Percentiles rank a stretch among this genome's conserved stretches.
These are phyloP conservation scores for Corchorus olitorius DNA, from an alignment of 345 rosid genomes.

Conservation along the genomic window DNA sequence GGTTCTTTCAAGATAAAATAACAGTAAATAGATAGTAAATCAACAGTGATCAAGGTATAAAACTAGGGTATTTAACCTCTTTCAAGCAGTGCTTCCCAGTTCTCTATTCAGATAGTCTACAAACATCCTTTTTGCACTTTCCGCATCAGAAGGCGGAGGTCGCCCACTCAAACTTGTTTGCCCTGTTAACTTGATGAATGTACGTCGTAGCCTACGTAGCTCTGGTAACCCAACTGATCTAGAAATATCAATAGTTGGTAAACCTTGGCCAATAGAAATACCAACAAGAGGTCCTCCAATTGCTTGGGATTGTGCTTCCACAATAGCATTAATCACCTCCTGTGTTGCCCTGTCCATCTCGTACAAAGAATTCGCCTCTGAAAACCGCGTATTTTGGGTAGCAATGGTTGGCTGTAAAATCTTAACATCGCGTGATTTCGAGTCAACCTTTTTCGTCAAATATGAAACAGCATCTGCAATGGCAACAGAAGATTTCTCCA, in stretches of 20 bases:
- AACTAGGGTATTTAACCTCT: not conserved
- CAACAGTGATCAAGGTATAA: not conserved
- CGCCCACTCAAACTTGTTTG: constrained; percentile 89
- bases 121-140: constrained; percentile 89
- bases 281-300: constrained; percentile 69
- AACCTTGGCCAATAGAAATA: constrained; percentile 56
- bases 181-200: constrained; percentile 82
- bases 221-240: constrained; percentile 88
- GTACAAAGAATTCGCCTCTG: constrained; percentile 83
- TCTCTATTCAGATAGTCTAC: constrained; percentile 93
- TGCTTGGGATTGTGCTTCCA: constrained; percentile 80
- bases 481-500: constrained; percentile 61
- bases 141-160: constrained; percentile 85
- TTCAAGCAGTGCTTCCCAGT: constrained; percentile 52
- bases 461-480: constrained; percentile 74
- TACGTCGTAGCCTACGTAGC: constrained; percentile 79
- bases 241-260: constrained; percentile 57
- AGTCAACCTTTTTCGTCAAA: constrained; percentile 74
- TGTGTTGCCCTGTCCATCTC: constrained; percentile 90
- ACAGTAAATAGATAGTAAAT: not conserved
- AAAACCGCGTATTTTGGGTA: constrained; percentile 63
- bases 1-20: not conserved
- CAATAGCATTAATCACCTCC: constrained; percentile 67
- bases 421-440: constrained; percentile 70
- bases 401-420: constrained; percentile 95